Base-by-base conservation (phyloP, 768 basidiomycete species). In the Boletellus ananas region DNA sequence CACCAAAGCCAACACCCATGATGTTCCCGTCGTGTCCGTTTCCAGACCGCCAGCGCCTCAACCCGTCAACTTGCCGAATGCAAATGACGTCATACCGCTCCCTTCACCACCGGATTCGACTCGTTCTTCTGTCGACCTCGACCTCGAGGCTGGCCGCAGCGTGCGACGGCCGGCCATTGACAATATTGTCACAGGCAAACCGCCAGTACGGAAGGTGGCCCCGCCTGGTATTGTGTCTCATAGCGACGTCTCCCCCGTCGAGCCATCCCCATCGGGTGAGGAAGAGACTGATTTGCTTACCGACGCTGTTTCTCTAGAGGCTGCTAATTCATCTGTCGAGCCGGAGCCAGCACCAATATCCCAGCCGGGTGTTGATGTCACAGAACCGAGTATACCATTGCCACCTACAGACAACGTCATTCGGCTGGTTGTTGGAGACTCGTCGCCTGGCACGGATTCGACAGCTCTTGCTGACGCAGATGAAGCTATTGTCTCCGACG, bases 11-110 rank as follows among this genome's bases (percentile, higher is more conserved):
- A 40, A 49, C 38, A 44, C 62, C 35, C 52, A 57, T 2, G 40
- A 67, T 50, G 47, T 83, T 45, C 84, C 85, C 21, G 74, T 70
- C 13, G 81, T 85, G 47, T 78, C 83, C 18, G 69, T 87, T 49
- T 83, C 84, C 29, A 88, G 83, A 70, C 76, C 84, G 9, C 87
- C 88, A 2, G 81, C 78, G 0, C 89, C 89, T 13, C 66, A 73
- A 46, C 88, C 88, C 40, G 79, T 91, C 12, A 75, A 77, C 46
- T 71, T 91, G 17, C 89, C 89, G 1, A 86, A 80, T 16, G 72
- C 74, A 21, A 75, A 72, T 34, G 84, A 86, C 58, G 82, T 87
- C 34, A 68, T 72, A 18, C 52, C 74, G 20, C 61, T 70, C 13
- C 71, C 74, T 6, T 74, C 76, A 9, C 73, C 74, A 1, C 70